These are phyloP conservation scores for Rhizopogon parksii DNA, from an alignment of 1,284 basidiomycete genomes.

Conservation along the genomic window DNA sequence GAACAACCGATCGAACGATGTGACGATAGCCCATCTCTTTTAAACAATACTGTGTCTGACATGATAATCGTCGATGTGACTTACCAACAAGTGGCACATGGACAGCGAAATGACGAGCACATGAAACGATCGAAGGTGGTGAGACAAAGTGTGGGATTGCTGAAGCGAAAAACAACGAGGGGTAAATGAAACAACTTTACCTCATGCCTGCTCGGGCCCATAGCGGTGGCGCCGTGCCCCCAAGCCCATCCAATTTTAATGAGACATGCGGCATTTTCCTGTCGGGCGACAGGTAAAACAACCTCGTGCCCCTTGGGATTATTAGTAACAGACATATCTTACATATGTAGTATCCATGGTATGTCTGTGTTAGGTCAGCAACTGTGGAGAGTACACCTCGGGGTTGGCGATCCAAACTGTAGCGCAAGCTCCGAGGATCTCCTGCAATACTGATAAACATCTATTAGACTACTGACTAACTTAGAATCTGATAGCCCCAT, in stretches of 20 bases:
- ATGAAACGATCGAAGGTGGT: neutral
- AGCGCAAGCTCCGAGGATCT: neutral
- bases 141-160: neutral
- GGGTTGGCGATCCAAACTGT: neutral
- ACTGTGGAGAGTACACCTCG: neutral
- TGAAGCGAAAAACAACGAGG: neutral
- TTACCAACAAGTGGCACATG: no score
- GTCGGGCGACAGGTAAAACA: neutral
- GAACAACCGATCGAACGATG: no score
- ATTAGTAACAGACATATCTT: no score
- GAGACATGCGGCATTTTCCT: no score
- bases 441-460: no score
- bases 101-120: neutral
- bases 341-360: no score
- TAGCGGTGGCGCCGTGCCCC: neutral
- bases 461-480: no score
- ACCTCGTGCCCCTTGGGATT: neutral
- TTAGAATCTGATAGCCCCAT: no score
- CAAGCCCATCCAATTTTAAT: neutral
- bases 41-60: no score
- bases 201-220: neutral
- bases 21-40: no score
- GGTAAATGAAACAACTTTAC: neutral
- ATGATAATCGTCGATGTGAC: no score
- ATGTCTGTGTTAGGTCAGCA: no score